A percentile compares a stretch with the other conserved stretches of the same genome.
These are phyloP conservation scores for Hemerocallis citrina DNA, from an alignment of 106 monocot species.

Conservation along the genomic window DNA sequence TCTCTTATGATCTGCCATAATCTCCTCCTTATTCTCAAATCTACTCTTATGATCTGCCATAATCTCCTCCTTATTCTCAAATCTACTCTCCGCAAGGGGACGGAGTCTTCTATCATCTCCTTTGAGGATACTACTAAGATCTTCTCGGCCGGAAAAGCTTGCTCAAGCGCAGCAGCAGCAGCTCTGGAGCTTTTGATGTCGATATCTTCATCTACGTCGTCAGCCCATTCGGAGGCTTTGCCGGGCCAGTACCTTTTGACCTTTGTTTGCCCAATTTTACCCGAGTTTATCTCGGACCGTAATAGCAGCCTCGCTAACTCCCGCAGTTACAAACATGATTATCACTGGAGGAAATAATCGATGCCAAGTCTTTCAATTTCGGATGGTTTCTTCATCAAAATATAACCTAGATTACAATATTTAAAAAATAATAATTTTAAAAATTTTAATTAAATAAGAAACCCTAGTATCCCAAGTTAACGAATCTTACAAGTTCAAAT, in stretches of 20 bases:
- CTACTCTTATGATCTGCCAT: no score
- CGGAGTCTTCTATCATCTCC: slow-evolving; percentile 64
- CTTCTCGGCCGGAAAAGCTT: slow-evolving; percentile 48
- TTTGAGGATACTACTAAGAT: slow-evolving; percentile 8
- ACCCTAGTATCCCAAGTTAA: no score
- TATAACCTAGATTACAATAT: no score
- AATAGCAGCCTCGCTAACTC: slow-evolving; percentile 67
- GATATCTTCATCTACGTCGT: slow-evolving; percentile 34
- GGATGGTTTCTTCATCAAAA: no score
- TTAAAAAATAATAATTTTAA: no score
- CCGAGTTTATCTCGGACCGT: slow-evolving; percentile 71
- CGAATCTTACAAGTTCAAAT: no score
- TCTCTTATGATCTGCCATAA: slow-evolving; percentile 58
- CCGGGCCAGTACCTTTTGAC: slow-evolving; percentile 87
- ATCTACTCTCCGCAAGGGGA: slow-evolving; percentile 77
- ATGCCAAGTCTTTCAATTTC: no score
- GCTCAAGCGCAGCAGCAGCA: slow-evolving; percentile 25
- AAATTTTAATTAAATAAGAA: no score
- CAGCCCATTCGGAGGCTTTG: slow-evolving; percentile 77
- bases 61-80: no score
- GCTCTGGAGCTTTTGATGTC: slow-evolving; percentile 21
- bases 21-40: slow-evolving; percentile 57
- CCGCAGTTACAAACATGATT: slow-evolving; percentile 75
- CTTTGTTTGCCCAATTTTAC: slow-evolving; percentile 87
- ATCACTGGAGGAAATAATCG: no score